Base-by-base conservation (phyloP, 2,329 filamentous ascomycete genomes). In the Aspergillus pseudotamarii region DNA sequence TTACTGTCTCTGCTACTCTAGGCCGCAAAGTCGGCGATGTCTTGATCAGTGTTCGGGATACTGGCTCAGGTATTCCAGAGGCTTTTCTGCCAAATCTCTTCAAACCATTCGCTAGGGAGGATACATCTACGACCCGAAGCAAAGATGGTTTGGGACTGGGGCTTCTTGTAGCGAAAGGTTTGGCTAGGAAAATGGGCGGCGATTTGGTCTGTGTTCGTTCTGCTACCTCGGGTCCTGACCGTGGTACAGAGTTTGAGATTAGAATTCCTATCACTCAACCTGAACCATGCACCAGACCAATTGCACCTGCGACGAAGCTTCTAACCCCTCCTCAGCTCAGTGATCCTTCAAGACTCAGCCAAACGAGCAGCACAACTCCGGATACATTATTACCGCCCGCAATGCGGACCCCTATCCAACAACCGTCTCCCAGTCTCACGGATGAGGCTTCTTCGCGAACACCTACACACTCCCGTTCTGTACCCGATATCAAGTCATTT, bases 111-210 rank as follows among this genome's bases (percentile, higher is more conserved):
- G 87, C 89, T 28, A 84, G 89, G 64, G 86, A 90, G 75, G 89
- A 92, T 72, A 84, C 87, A 57, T 90, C 89, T 1, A 85, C 88
- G 16, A 91, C 88, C 8, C 82, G 89, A 50, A 84, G 85, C 64
- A 89, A 85, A 71, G 89, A 92, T 73, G 89, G 89, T 0, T 80
- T 91, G 3, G 89, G 89, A 0, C 79, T 92, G 8, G 89, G 89
- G 32, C 78, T 92, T 12, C 82, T 91, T 71, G 89, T 91, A n/a
- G 89, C 89, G 0, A 91, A 91, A 75, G 89, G 89, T 4, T 81
- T 91, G 53, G 87, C 89, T 6, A 83, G 89, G 59, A 89, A 88
- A 72, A 84, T 91, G 61, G 88, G 89, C 30, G 89, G 89, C 19
- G 89, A 91, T 74, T 78, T 92, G 23, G 83, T 85, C 58, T 87